A percentile compares a stretch with the other conserved stretches of the same genome.
phyloP scores from a whole-genome alignment of 1,284 basidiomycete genomes.

The Meira nashicola region DNA sequence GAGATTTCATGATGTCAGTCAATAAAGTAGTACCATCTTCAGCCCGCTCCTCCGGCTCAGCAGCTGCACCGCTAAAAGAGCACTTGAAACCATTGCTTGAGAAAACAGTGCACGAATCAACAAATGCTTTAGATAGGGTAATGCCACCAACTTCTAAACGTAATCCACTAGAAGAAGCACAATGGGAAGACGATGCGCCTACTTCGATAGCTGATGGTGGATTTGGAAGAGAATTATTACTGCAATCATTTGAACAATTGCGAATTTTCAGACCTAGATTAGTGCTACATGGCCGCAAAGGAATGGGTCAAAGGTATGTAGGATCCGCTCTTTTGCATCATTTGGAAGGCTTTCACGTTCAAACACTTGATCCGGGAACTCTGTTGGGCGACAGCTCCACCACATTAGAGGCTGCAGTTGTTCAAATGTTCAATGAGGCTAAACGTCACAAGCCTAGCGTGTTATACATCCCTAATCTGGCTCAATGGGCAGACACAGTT shows the following conservation, averaged over 20 bases:
- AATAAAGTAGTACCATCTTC: conserved; percentile 87
- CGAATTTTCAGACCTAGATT: conserved; percentile 86
- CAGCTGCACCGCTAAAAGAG: conserved; percentile 74
- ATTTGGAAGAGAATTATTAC: conserved; percentile 45
- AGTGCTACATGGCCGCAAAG: conserved; percentile 71
- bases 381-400: conserved; percentile 83
- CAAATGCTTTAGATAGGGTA: conserved; percentile 60
- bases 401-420: conserved; percentile 83
- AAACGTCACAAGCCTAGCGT: conserved; percentile 95
- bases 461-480: conserved; percentile 84
- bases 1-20: conserved; percentile 96
- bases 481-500: conserved; percentile 79
- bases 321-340: conserved; percentile 87
- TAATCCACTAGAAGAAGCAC: conserved; percentile 77
- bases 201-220: conserved; percentile 59
- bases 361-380: conserved; percentile 83
- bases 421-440: conserved; percentile 95
- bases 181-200: conserved; percentile 60
- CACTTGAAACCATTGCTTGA: conserved; percentile 80
- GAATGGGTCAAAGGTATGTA: conserved; percentile 86
- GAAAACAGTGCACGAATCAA: conserved; percentile 67
- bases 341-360: conserved; percentile 91
- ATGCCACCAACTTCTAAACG: conserved; percentile 53
- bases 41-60: conserved; percentile 78
- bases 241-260: conserved; percentile 78